Evolutionary conservation across 176 grass and related monocot species (phyloP).

Genomic region (Aechmea fasciata): DNA sequence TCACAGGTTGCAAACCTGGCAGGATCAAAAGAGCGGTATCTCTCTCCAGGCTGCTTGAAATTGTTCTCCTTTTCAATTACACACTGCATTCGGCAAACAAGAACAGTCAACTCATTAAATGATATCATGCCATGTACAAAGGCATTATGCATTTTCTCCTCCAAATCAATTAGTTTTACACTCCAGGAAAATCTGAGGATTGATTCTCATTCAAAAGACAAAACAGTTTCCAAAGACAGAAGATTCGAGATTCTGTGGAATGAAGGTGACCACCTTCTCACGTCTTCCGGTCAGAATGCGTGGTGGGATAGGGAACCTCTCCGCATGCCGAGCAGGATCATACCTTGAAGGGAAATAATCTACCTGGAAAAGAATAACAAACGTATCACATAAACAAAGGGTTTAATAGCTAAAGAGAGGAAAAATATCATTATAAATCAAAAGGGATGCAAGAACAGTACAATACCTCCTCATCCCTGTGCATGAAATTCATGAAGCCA

Average conservation of each 20-base stretch:
- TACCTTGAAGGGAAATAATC: slow-evolving; percentile 96
- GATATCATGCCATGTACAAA: background rate
- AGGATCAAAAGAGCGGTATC: slow-evolving; percentile 64
- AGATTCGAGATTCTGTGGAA: background rate
- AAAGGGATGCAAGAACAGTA: background rate
- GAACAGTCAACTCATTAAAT: slow-evolving; percentile 2
- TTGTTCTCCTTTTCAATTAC: slow-evolving; percentile 92
- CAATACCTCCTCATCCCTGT: slow-evolving; percentile 89
- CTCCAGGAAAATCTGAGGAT: too few species aligned
- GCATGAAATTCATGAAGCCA: slow-evolving; percentile 95
- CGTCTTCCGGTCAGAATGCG: slow-evolving; percentile 44
- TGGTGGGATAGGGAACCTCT: slow-evolving; percentile 65
- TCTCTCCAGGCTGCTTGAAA: slow-evolving; percentile 98
- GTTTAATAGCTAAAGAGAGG: background rate
- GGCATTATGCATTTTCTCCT: too few species aligned
- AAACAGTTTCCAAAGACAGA: background rate
- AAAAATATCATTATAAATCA: background rate
- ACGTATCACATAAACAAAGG: slow-evolving; percentile 3
- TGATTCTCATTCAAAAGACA: background rate
- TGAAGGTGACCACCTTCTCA: slow-evolving; percentile 52
- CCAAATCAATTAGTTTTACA: too few species aligned
- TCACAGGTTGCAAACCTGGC: slow-evolving; percentile 39
- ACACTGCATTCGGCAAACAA: slow-evolving; percentile 23
- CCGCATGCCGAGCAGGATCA: slow-evolving; percentile 68
- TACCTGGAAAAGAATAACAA: slow-evolving; percentile 27